Base-by-base conservation (phyloP, 75 land plant genomes). In the Sequoia sempervirens region DNA sequence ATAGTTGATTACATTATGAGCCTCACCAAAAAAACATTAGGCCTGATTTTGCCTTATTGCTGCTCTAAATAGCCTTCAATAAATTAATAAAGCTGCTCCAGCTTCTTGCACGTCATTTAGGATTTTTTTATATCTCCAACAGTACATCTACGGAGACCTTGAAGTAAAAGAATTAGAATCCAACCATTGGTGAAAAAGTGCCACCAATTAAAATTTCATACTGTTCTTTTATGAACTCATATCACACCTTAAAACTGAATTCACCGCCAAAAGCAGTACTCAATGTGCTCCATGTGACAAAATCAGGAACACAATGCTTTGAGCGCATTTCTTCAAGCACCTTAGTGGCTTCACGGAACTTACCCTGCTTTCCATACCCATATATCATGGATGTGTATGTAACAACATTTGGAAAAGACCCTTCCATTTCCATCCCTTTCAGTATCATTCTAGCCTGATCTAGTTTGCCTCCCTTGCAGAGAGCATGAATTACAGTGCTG, bases 311-410 rank as follows among this genome's bases (percentile, higher is more conserved):
- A 68, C 72, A 84, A 2, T 52, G 43, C 28, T 56, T 41, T 30
- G 83, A 78, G 15, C 61, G 80, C 87, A 91, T 86, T 40, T 89
- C 88, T 26, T 88, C 38, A 81, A 90, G 83, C 38, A 88, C 53
- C 26, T 69, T 50, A 85, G 83, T 80, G 18, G 93, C 90, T 56
- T 75, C 82, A 9, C 88, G 87, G 56, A 84, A 37, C 30, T 70
- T 81, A 50, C 90, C 58, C 40, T 64, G 81, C 46, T 86, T 83
- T 47, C 88, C 87, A 81, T 85, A 86, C 2, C 85, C 53, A 83
- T 89, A 84, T 41, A 94, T 84, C 66, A 94, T 75, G 20, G 80
- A 87, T 28, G 94, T 88, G 85, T 90, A 87, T 37, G 85, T 74
- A 79, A 68, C 82, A 46, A 85, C 80, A 83, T 81, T 78, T 37